A percentile compares a stretch with the other conserved stretches of the same genome.
Evolutionary conservation across 2,329 filamentous ascomycete species (phyloP).

Genomic region (Ceratocystis harringtonii): DNA sequence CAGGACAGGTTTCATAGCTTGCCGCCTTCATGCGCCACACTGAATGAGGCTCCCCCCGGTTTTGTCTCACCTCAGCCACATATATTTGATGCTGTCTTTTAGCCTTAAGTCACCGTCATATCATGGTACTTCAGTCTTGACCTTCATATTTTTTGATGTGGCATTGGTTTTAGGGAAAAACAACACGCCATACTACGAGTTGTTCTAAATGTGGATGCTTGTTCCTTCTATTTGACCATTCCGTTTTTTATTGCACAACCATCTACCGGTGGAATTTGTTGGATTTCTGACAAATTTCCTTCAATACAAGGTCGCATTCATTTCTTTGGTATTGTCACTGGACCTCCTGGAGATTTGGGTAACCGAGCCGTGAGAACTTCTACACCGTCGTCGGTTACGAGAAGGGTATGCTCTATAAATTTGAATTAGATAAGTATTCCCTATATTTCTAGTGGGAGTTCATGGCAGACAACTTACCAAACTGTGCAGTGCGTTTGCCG

Average conservation of each 20-base stretch:
- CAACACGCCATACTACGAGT: too few species aligned
- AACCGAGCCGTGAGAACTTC: constrained; percentile 65
- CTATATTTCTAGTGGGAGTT: neutral
- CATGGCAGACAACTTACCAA: constrained; percentile 43
- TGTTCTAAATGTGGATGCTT: neutral
- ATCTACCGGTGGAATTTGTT: neutral
- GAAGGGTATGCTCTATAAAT: constrained; percentile 55
- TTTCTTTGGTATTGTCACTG: constrained; percentile 40
- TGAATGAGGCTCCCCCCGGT: neutral
- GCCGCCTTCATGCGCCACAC: neutral
- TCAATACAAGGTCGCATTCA: neutral
- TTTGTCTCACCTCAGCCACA: neutral
- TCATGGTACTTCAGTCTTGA: too few species aligned
- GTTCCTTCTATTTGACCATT: neutral
- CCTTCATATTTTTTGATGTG: too few species aligned
- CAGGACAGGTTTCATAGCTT: neutral
- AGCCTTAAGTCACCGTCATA: neutral
- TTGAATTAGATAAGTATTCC: neutral
- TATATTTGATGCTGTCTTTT: neutral
- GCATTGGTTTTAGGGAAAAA: too few species aligned
- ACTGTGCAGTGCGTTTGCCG: constrained; percentile 81
- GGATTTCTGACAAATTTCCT: neutral
- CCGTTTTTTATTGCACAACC: neutral
- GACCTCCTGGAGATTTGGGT: constrained; percentile 59
- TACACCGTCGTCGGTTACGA: constrained; percentile 70